Evolutionary conservation across 1,284 basidiomycete genomes (phyloP), one percentile per base, ranked within the genome.

Genomic region (Leccinum fuscescens): DNA sequence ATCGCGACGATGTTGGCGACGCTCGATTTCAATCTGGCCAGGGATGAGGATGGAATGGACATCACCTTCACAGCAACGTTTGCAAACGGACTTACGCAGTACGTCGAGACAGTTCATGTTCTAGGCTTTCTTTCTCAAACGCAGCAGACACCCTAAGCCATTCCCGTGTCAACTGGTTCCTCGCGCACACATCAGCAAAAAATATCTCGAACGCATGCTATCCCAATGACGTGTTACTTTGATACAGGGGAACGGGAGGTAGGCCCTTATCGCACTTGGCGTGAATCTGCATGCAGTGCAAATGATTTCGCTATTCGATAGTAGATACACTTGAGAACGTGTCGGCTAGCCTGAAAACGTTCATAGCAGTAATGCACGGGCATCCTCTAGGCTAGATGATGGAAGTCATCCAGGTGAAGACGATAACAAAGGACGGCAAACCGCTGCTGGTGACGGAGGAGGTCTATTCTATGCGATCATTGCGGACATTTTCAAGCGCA

Each of bases 371-470:
- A 27, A 27, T 39, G 15, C 12, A 39, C 35, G 35, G 3, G 35
- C 14, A 15, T 37, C 14, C 37, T n/a, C 37, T 39, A 4, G 37
- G 8, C 37, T 9, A n/a, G 24, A 27, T 27, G 29, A 29, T 0
- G 29, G 8, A 29, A 29, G 29, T 8, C 29, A 68, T 72, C 5
- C 73, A 70, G 57, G 63, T 65, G 44, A 74, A 74, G 39, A 74
- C 73, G 2, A 22, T 74, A 52, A 53, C 70, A 1, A 64, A 63
- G 35, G 64, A 69, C 3, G 71, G 70, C 29, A 50, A 24, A 39
- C 57, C 67, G 1, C 50, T 71, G 3, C 60, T 63, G 20, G 64
- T 74, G 20, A 65, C 72, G 27, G 27, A 27, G 0, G 72, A 68
- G 22, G 72, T 27, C 24, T 27, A 27, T 27, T 72, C 3, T 69